A percentile compares a stretch with the other conserved stretches of the same genome.
Conservation (phyloP, 2,329 filamentous ascomycete species). For the Aspergillus oerlinghausenensis region DNA sequence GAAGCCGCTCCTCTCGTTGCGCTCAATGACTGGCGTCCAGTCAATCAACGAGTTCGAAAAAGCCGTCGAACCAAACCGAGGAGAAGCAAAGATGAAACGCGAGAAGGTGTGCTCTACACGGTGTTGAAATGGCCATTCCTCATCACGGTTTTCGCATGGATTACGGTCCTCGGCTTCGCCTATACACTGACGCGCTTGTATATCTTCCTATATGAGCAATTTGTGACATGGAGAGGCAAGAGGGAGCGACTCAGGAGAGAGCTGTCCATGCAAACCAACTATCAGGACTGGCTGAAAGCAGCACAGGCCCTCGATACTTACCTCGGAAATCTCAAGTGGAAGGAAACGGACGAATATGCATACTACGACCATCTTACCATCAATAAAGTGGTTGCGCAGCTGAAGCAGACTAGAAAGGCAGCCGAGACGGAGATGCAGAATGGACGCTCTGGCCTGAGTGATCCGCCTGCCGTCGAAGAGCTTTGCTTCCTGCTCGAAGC, state of each 20-base stretch:
- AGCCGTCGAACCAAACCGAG: slow-evolving; percentile 42
- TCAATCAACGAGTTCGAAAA: slow-evolving; percentile 65
- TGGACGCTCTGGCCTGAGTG: slow-evolving; percentile 17
- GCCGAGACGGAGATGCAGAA: slow-evolving; percentile 34
- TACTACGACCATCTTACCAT: slow-evolving; percentile 90
- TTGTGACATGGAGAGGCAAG: slow-evolving; percentile 80
- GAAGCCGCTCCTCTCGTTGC: slow-evolving; percentile 76
- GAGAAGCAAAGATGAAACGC: slow-evolving; percentile 79
- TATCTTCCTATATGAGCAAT: slow-evolving; percentile 88
- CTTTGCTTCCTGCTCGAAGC: slow-evolving; percentile 75
- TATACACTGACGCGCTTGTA: slow-evolving; percentile 84
- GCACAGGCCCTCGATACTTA: slow-evolving; percentile 76
- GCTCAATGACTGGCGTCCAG: slow-evolving; percentile 91
- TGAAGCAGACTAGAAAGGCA: slow-evolving; percentile 48
- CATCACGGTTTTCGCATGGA: slow-evolving; percentile 73
- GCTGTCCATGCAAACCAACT: slow-evolving; percentile 67
- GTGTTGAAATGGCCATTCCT: slow-evolving; percentile 91
- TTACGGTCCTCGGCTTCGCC: slow-evolving; percentile 64
- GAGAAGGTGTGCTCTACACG: slow-evolving; percentile 86
- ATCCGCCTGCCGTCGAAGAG: slow-evolving; percentile 62
- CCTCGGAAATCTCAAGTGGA: slow-evolving; percentile 63
- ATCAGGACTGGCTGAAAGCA: slow-evolving; percentile 76
- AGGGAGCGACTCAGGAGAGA: slow-evolving; percentile 66
- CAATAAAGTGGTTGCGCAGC: slow-evolving; percentile 68
- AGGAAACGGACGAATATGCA: slow-evolving; percentile 53